These are phyloP conservation scores for Lobosporangium transversale DNA, from an alignment of 192 early-diverging fungal species.

Conservation along the genomic window DNA sequence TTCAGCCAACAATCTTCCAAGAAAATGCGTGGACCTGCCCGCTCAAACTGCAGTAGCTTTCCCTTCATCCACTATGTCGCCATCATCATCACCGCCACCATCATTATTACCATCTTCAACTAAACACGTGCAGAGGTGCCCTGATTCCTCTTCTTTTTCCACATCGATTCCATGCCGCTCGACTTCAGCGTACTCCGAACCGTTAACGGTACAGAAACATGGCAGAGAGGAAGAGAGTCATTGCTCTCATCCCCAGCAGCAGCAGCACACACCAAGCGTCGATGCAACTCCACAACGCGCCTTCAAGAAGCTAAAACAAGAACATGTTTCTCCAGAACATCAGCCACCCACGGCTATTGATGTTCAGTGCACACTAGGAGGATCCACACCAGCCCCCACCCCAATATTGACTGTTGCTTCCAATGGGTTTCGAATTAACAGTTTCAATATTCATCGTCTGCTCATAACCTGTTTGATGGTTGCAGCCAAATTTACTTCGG, in stretches of 20 bases:
- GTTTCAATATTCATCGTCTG: conserved; percentile 76
- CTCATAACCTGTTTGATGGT: conserved; percentile 74
- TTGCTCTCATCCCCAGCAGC: neutral
- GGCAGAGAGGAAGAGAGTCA: conserved; percentile 21
- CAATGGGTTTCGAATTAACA: conserved; percentile 63
- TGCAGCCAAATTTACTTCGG: conserved; percentile 80
- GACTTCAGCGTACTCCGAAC: conserved; percentile 18
- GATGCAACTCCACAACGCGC: too few species aligned
- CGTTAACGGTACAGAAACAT: conserved; percentile 42
- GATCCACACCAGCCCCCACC: conserved; percentile 21
- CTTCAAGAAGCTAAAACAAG: too few species aligned
- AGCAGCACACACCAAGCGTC: conserved; percentile 4
- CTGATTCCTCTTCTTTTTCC: neutral
- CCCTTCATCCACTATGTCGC: too few species aligned
- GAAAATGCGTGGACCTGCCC: too few species aligned
- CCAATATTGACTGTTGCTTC: conserved; percentile 10
- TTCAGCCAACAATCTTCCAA: neutral
- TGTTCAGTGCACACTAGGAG: conserved; percentile 11
- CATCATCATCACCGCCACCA: neutral
- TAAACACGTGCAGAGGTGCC: too few species aligned
- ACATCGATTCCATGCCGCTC: neutral
- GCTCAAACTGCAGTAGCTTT: too few species aligned
- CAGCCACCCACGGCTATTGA: conserved; percentile 9
- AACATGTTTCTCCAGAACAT: too few species aligned
- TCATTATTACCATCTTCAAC: neutral